Conservation (phyloP, 75 land plant species). For the Cryptomeria japonica region DNA sequence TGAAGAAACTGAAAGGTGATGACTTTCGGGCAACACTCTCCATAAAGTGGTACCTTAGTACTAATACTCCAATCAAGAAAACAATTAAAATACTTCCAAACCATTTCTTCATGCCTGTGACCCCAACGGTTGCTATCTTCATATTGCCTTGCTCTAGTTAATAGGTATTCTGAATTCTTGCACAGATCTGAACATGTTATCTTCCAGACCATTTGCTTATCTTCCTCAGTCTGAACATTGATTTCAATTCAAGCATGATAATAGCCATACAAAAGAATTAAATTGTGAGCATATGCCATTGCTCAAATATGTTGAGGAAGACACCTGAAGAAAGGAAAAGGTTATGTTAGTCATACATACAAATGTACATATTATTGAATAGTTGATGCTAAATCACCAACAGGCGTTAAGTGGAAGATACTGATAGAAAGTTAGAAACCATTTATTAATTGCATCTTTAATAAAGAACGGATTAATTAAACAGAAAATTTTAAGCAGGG, state of each 20-base stretch:
- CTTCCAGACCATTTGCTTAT: slow-evolving; percentile 8
- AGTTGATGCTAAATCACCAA: not conserved
- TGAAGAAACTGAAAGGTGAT: slow-evolving; percentile 23
- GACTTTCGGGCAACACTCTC: slow-evolving; percentile 17
- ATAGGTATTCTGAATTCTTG: slow-evolving; percentile 9
- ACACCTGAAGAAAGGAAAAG: not conserved
- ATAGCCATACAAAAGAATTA: not conserved
- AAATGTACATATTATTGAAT: not conserved
- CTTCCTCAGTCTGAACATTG: not conserved
- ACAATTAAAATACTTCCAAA: slow-evolving; percentile 32
- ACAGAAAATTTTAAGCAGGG: not conserved
- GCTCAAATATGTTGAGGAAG: not conserved
- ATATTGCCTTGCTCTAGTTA: not conserved
- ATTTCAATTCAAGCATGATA: not conserved
- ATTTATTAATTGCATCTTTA: not conserved
- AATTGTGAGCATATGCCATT: not conserved
- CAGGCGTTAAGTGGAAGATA: not conserved
- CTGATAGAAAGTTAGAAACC: no score
- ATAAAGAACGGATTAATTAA: not conserved
- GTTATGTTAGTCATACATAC: not conserved
- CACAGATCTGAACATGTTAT: slow-evolving; percentile 1
- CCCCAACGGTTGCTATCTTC: slow-evolving; percentile 6
- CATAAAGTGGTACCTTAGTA: slow-evolving; percentile 26
- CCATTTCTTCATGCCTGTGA: slow-evolving; percentile 41
- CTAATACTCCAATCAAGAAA: slow-evolving; percentile 28